Base-by-base conservation (phyloP, 495 filamentous ascomycete species). In the Geoglossum glabrum region DNA sequence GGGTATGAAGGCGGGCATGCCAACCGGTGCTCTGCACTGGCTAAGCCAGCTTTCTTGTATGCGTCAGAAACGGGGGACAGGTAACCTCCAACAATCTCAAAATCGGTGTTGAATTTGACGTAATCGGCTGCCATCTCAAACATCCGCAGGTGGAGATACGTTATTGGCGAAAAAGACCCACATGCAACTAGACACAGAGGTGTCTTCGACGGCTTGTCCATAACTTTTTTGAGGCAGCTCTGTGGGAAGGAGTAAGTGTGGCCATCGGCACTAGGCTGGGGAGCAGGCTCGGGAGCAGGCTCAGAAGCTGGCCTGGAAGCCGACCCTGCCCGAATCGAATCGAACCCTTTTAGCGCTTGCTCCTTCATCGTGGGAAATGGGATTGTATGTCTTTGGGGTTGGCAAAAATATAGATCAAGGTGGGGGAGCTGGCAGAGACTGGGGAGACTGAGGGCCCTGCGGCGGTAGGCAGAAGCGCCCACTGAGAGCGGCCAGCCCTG, bases 31-130 rank as follows among this genome's bases (percentile, higher is more conserved):
- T 80, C 72, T 26, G 85, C 80, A 57, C 74, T 79, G 21, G 86
- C 90, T 33, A 97, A 73, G 51, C 90, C 89, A 33, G 79, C 82
- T 70, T 97, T 97, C 65, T 88, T 88, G 72, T 97, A 97, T 27
- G 85, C 82, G 65, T 94, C 90, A 56, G 81, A 83, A 34, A 88
- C 84, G 26, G 83, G 83, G 38, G 80, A 84, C 49, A 94, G 70
- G 68, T 89, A 94, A 23, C 85, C 88, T 38, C 84, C 88, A 28
- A 93, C 74, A 19, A 96, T 76, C 68, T 96, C 90, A 66, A 83
- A 95, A 33, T 87, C 74, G 40, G 86, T 87, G 71, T 82, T 86
- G 69, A 89, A 82, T 55, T 81, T 79, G 61, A 81, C 81, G 69
- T 83, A 86, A 72, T 90, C 85, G 63, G 79, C 77, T 1, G 86